Evolutionary conservation across 2,329 filamentous ascomycete species (phyloP), one percentile per base, ranked within the genome.

Genomic region (Ophiocordyceps camponoti-rufipedis): DNA sequence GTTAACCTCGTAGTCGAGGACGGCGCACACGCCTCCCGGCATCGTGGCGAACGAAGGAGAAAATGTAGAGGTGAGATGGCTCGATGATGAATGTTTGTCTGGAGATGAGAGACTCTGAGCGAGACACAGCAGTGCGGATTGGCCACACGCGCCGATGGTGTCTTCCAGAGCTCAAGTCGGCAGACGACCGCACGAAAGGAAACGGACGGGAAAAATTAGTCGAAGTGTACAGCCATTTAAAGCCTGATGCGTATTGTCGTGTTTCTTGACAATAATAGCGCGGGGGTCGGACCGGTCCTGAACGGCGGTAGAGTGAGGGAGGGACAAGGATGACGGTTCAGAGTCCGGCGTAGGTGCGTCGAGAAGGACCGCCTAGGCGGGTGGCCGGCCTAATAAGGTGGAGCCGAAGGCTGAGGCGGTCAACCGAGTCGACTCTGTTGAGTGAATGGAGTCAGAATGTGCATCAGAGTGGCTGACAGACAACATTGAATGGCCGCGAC

Each of bases 1-100:
- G 60, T 94, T 86, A 78, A 94, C 89, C 65, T 94, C 87, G 62
- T 95, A 95, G 70, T 94, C 88, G 64, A 95, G 77, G 66, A 93
- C 84, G 57, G 86, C 86, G 55, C 88, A 91, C 38, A 95, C 88
- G 55, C 88, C 88, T 60, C 88, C 87, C 52, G 74, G 69, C 74
- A 78, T 78, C 23, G 23, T 41, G 35, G 14, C 35, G 3, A 57
- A 65, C 77, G 67, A 55, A 57, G 5, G 23, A 23, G 23, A 5
- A 23, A 23, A 23, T 3, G 23, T 3, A 53, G 56, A 43, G 51
- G 51, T 49, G 29, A 35, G 39, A 49, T 50, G 44, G 48, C 52
- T 62, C 61, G 62, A 66, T 61, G 47, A 28, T 42, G 46, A 61
- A 65, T 55, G 62, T 65, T 63, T 54, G 62, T 62, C 63, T 59